Percentiles rank a stretch among this genome's conserved stretches.
Evolutionary conservation across 2,329 filamentous ascomycete genomes (phyloP).

Genomic region (Exophiala dermatitidis): DNA sequence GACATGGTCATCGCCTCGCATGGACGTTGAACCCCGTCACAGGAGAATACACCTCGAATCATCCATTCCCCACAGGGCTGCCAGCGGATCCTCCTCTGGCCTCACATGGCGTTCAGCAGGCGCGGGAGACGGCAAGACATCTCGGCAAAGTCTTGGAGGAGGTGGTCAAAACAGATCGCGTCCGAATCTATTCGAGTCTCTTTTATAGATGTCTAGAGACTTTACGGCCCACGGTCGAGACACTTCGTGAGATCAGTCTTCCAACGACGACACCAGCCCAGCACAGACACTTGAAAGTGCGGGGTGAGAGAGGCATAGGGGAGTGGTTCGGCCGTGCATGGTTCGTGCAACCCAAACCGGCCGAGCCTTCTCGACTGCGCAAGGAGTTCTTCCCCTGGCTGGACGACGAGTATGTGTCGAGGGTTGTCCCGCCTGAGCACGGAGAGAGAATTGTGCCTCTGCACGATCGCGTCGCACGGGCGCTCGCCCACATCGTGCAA

Average conservation of each 20-base stretch:
- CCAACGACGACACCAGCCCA: not conserved
- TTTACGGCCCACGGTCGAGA: conserved; percentile 56
- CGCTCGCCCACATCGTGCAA: conserved; percentile 34
- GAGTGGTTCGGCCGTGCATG: conserved; percentile 89
- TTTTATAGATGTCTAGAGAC: conserved; percentile 88
- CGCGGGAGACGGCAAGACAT: conserved; percentile 63
- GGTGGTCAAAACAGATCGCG: conserved; percentile 53
- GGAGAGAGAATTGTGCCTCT: conserved; percentile 76
- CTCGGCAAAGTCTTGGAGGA: conserved; percentile 54
- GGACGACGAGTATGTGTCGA: conserved; percentile 44
- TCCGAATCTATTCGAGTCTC: conserved; percentile 65
- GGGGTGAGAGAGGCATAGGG: conserved; percentile 42
- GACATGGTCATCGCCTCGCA: conserved; percentile 63
- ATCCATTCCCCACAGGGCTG: conserved; percentile 79
- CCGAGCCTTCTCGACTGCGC: conserved; percentile 55
- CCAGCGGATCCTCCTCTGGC: conserved; percentile 81
- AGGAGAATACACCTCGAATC: conserved; percentile 65
- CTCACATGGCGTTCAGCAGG: conserved; percentile 76
- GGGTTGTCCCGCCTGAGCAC: conserved; percentile 61
- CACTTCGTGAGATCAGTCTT: conserved; percentile 28
- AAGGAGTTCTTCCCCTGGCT: conserved; percentile 58
- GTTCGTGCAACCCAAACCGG: conserved; percentile 78
- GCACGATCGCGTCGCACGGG: conserved; percentile 68
- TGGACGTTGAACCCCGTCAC: conserved; percentile 79
- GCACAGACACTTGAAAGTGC: conserved; percentile 27